Evolutionary conservation across 116 monocot genomes (phyloP).

Genomic region (Posidonia oceanica): DNA sequence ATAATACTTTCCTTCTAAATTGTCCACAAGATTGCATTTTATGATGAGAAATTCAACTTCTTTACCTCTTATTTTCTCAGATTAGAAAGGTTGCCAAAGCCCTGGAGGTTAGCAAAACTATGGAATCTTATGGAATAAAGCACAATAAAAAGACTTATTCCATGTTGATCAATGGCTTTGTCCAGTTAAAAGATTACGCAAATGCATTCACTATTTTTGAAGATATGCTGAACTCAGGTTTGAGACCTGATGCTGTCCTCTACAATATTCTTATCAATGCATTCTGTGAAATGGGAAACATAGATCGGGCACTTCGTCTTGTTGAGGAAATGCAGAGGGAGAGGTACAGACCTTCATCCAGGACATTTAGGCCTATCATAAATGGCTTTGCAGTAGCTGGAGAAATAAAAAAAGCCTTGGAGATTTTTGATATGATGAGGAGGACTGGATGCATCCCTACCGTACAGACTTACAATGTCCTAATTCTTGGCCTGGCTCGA

Average conservation of each 20-base stretch:
- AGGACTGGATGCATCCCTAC: constrained; percentile 72
- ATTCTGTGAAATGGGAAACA: constrained; percentile 93
- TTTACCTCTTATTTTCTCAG: constrained; percentile 23
- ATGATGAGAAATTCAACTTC: not conserved
- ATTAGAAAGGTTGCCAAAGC: constrained; percentile 80
- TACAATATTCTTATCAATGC: constrained; percentile 91
- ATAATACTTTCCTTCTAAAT: too few relatives aligned
- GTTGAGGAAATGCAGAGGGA: constrained; percentile 82
- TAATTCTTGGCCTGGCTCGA: constrained; percentile 70
- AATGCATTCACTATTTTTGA: constrained; percentile 86
- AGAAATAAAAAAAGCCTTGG: constrained; percentile 61
- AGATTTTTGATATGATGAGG: constrained; percentile 80
- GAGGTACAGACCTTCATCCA: constrained; percentile 53
- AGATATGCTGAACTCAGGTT: constrained; percentile 61
- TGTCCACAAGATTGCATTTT: not conserved
- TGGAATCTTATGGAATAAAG: constrained; percentile 68
- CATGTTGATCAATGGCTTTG: constrained; percentile 93
- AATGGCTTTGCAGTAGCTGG: constrained; percentile 69
- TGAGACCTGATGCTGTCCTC: constrained; percentile 71
- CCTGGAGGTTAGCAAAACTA: constrained; percentile 52
- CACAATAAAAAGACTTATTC: constrained; percentile 92
- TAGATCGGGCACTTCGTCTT: constrained; percentile 63
- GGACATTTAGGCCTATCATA: constrained; percentile 87
- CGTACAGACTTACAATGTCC: constrained; percentile 83
- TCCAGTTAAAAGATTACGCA: constrained; percentile 76